Base-by-base conservation (phyloP, 352 stramenopile species). In the Nothophytophthora sp. region DNA sequence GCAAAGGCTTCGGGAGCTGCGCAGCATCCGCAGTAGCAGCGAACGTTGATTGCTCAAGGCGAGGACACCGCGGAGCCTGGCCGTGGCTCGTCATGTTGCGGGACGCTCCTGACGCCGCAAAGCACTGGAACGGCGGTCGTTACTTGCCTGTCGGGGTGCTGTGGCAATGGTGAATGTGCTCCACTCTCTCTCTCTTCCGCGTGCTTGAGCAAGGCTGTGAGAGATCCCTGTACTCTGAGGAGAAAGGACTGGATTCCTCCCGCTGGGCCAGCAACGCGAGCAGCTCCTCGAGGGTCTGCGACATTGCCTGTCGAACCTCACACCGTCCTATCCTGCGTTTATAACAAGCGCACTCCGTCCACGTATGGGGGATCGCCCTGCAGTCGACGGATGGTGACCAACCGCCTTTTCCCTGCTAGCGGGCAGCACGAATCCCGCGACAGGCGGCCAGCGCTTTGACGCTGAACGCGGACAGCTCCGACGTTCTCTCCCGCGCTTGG, bases 211-310 rank as follows among this genome's bases (percentile, higher is more conserved):
- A 18, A 13, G 30, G 2, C 22, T 46, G 36, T 10, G 44, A 55
- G 32, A 50, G 15, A 30, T 23, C 37, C 44, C 50, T 50, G 29
- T 46, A 38, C 55, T 62, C 54, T n/a, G n/a, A n/a, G n/a, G 55
- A 55, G 20, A 22, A 23, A 33, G 6, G 52, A 49, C 45, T 44
- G 35, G 53, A 46, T 68, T 68, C 63, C 59, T 68, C 52, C 34
- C 38, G 8, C 13, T 38, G 27, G 27, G 39, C 13, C 12, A 40
- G 22, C 41, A 49, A 29, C 27, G 25, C 36, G 27, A 25, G 29
- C 27, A 53, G 20, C 43, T 52, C 22, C 9, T 36, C 33, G 46
- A 53, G 16, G 15, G 5, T 39, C 30, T 67, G 46, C 41, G 46
- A 63, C 58, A 67, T 51, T 46, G 6, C 28, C 42, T 51, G 25